Evolutionary conservation across 129 eudicot genomes (phyloP).

Genomic region (sunflower (Helianthus annuus)): DNA sequence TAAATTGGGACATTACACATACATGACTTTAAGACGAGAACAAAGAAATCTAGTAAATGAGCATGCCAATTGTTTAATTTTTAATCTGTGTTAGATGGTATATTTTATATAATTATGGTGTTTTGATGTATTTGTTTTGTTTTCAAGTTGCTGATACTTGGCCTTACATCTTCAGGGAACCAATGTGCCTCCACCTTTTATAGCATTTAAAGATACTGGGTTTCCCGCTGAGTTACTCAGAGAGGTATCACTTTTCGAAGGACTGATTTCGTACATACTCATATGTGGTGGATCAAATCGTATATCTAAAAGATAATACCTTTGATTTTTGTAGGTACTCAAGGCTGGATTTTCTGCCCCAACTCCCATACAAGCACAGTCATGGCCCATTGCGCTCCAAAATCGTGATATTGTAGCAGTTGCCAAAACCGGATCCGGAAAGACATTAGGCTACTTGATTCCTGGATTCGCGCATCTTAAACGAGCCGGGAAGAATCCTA

Average conservation of each 20-base stretch:
- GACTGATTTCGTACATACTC: constrained; percentile 51
- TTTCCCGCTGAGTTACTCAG: constrained; percentile 84
- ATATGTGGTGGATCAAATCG: constrained; percentile 53
- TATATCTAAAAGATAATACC: constrained; percentile 29
- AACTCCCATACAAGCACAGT: constrained; percentile 96
- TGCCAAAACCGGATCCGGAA: constrained; percentile 98
- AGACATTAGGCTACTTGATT: constrained; percentile 87
- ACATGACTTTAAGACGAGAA: not conserved
- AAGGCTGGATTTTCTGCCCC: constrained; percentile 89
- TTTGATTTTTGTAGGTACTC: constrained; percentile 59
- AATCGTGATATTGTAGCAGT: constrained; percentile 89
- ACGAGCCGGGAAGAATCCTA: constrained; percentile 59
- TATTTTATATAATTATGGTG: not conserved
- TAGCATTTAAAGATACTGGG: constrained; percentile 72
- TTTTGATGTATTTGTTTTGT: not conserved
- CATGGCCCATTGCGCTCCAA: constrained; percentile 97
- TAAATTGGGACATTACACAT: not conserved
- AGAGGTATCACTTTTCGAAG: constrained; percentile 62
- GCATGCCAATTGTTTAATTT: not conserved
- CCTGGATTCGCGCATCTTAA: constrained; percentile 89
- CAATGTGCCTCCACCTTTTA: constrained; percentile 72
- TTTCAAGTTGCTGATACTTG: constrained; percentile 27
- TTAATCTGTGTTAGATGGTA: not conserved
- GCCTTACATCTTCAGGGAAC: constrained; percentile 56
- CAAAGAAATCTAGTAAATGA: not conserved